phyloP scores from a whole-genome alignment of 208 protist species.

The Wallacemonas sp. region DNA sequence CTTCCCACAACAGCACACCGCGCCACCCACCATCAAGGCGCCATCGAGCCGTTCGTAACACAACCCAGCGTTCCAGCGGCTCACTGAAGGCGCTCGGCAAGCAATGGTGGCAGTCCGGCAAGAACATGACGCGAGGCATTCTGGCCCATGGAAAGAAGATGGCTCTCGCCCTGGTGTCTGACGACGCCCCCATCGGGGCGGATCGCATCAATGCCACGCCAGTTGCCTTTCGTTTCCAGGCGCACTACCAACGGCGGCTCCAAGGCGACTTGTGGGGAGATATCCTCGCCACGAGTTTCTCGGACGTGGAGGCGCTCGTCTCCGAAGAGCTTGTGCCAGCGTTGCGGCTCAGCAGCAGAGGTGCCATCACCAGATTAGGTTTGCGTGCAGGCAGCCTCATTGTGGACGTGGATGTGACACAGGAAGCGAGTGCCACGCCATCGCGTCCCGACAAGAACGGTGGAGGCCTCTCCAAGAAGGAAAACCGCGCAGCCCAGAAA shows the following conservation, averaged over 20 bases:
- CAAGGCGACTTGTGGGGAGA: conserved; percentile 24
- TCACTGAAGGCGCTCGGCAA: neutral
- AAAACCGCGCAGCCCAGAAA: conserved; percentile 4
- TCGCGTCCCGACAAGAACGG: neutral
- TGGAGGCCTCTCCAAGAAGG: neutral
- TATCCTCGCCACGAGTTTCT: conserved; percentile 9
- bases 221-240: neutral
- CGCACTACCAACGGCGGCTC: conserved; percentile 17
- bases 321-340: conserved; percentile 22
- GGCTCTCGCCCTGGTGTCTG: no score
- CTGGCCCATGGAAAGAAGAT: neutral
- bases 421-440: neutral
- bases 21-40: no score
- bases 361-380: conserved; percentile 6
- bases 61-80: no score
- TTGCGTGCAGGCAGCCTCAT: conserved; percentile 27
- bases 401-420: conserved; percentile 16
- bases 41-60: no score
- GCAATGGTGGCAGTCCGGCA: neutral
- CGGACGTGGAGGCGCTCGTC: conserved; percentile 17
- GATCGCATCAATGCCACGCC: no score
- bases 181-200: no score
- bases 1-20: neutral
- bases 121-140: neutral
- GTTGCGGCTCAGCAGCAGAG: neutral